A percentile compares a stretch with the other conserved stretches of the same genome.
Evolutionary conservation across 2,329 filamentous ascomycete genomes (phyloP).

Genomic region (Lachnellula hyalina): DNA sequence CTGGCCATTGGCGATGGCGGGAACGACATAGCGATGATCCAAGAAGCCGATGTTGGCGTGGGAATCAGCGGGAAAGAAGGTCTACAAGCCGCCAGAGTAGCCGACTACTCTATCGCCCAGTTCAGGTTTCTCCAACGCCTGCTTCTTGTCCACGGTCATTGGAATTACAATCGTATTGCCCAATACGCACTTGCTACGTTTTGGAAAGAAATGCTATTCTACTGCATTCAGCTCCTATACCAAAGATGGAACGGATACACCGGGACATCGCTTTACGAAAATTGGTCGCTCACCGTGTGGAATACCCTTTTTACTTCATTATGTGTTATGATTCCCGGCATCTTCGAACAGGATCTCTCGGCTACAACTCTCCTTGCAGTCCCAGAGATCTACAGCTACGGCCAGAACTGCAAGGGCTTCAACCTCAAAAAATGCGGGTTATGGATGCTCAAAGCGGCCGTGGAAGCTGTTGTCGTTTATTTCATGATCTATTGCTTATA

Average conservation of each 20-base stretch:
- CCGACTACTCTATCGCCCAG: constrained; percentile 85
- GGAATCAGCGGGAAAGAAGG: constrained; percentile 89
- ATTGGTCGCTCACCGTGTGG: constrained; percentile 77
- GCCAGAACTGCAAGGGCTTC: constrained; percentile 70
- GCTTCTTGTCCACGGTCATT: constrained; percentile 76
- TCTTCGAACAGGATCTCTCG: constrained; percentile 82
- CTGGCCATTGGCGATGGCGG: constrained; percentile 88
- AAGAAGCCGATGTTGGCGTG: constrained; percentile 79
- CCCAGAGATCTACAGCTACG: constrained; percentile 80
- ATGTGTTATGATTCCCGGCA: constrained; percentile 78
- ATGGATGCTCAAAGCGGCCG: constrained; percentile 71
- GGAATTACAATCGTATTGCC: constrained; percentile 82
- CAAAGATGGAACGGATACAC: constrained; percentile 81
- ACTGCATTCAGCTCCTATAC: constrained; percentile 74
- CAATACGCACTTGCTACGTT: constrained; percentile 86
- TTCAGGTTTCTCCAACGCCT: constrained; percentile 80
- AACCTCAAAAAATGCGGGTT: constrained; percentile 69
- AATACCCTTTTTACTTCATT: constrained; percentile 89
- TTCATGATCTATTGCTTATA: constrained; percentile 64
- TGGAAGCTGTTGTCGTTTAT: constrained; percentile 71
- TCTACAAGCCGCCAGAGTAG: constrained; percentile 78
- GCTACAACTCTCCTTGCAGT: constrained; percentile 80
- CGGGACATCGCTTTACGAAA: constrained; percentile 82
- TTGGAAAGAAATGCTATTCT: constrained; percentile 81
- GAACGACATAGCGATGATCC: constrained; percentile 93